Evolutionary conservation across 1,284 basidiomycete species (phyloP), one percentile per base, ranked within the genome.

Genomic region (Hymenochaete sp.): DNA sequence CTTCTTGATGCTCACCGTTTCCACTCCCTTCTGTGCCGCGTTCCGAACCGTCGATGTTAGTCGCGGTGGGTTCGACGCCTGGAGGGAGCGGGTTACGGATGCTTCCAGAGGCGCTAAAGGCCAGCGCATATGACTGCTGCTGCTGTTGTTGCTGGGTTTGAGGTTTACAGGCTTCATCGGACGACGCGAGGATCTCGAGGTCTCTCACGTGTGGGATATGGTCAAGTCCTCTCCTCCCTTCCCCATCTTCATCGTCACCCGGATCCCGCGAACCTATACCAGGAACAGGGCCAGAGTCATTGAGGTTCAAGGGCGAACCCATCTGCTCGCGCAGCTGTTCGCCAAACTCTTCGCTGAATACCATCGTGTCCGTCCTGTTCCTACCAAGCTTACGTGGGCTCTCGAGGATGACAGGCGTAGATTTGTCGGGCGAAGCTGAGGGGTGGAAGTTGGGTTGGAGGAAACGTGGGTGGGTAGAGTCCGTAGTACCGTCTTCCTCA

Each of bases 321-420:
- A 13, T 22, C 5, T 28, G 14, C 6, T 38, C 40, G 13, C 45
- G 44, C 5, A 50, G 25, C 28, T 42, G 45, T 31, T 50, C 49
- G 16, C 41, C 44, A 32, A 33, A 47, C 10, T 40, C 49, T 2
- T 49, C 66, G 53, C 72, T 77, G 55, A 76, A 73, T 16, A 86
- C 74, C 84, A 87, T 86, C 10, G 83, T 87, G 55, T 84, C 83
- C 13, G 82, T 87, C 44, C 82, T 63, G 51, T 60, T 74, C 27
- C 82, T 66, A 0, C 80, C 81, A 11, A 71, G 56, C 53, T 67
- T 73, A 13, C 77, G 61, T 36, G 77, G 71, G 59, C 73, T 77
- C 39, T 70, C 67, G 35, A 59, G 54, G 27, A 61, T 59, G 1
- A 59, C 56, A 0, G 65, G 61, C 42, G 60, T 64, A 9, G 25